A percentile compares a stretch with the other conserved stretches of the same genome.
Conservation (phyloP, 345 rosid species). For the Anacardium occidentale region DNA sequence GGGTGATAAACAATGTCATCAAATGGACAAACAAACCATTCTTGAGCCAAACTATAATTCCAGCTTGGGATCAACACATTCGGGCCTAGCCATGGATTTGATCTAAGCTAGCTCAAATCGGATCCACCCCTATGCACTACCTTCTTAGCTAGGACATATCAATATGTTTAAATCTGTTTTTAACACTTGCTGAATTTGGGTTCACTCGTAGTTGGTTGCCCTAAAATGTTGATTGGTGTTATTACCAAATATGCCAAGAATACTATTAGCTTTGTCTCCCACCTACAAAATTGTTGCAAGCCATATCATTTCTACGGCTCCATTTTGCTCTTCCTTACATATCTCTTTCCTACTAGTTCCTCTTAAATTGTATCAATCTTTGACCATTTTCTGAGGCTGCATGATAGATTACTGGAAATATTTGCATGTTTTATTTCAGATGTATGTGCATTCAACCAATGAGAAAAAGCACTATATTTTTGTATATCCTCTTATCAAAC, state of each 20-base stretch:
- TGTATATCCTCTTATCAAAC: too few species aligned
- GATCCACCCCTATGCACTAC: too few species aligned
- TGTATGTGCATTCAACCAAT: background rate
- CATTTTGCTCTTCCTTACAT: background rate
- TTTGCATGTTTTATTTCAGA: background rate
- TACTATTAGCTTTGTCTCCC: slow-evolving; percentile 4
- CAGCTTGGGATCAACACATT: too few species aligned
- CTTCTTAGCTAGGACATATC: background rate
- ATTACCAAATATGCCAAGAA: background rate
- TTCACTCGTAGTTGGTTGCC: too few species aligned
- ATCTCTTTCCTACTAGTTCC: background rate
- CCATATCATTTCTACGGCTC: background rate
- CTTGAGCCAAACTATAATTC: too few species aligned
- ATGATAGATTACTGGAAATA: background rate
- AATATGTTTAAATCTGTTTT: background rate
- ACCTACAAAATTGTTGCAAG: slow-evolving; percentile 6
- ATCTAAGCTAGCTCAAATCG: too few species aligned
- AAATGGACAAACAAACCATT: too few species aligned
- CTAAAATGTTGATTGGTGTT: background rate
- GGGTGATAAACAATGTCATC: too few species aligned
- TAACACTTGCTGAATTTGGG: slow-evolving; percentile 2
- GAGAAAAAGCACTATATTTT: too few species aligned
- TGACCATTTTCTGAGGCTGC: background rate
- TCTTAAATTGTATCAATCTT: background rate
- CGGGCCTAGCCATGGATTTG: too few species aligned